Evolutionary conservation across 2,329 filamentous ascomycete genomes (phyloP), one percentile per base, ranked within the genome.

Genomic region (Metarhizium robertsii): DNA sequence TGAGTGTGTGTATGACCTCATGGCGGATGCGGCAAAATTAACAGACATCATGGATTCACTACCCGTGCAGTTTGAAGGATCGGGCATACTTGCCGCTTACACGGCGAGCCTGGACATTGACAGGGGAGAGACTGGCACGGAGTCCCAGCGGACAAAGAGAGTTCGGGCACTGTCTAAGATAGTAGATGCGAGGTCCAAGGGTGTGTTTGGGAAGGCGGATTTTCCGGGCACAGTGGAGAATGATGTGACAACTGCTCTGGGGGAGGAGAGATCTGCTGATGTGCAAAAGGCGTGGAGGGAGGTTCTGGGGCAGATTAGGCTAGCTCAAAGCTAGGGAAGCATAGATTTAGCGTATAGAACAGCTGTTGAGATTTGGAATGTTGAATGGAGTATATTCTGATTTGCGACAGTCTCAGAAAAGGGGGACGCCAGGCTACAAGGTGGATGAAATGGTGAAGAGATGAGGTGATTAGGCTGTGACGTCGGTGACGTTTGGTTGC

Each of bases 111-210:
- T 84, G 7, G 76, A 80, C 34, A 62, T 76, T 3, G 73, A 76
- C 10, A 68, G 69, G 46, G 67, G 71, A 0, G 78, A 78, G 34
- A 69, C 72, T 0, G 77, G 79, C 0, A 75, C 76, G 0, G 80
- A 84, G 61, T 65, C 72, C 4, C 80, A 83, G 66, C 73, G 81
- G 16, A 61, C 73, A 25, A 68, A 67, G 57, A 69, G 80, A 42
- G 75, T 74, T 1, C 75, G 75, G 61, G 78, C 79, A 0, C 64
- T 77, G 0, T 67, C 67, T 2, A 70, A 72, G 0, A 69, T 76
- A 11, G 64, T 74, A 6, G 70, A 68, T 57, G 72, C 77, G 2
- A 73, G 71, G 57, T 71, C 69, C 42, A 68, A 69, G 49, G 75
- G 75, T 0, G 66, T 73, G 0, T 75, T 81, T 64, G 77, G 67